phyloP scores from a whole-genome alignment of 2,329 filamentous ascomycete species.

The Iodosphaeria phyllophila region DNA sequence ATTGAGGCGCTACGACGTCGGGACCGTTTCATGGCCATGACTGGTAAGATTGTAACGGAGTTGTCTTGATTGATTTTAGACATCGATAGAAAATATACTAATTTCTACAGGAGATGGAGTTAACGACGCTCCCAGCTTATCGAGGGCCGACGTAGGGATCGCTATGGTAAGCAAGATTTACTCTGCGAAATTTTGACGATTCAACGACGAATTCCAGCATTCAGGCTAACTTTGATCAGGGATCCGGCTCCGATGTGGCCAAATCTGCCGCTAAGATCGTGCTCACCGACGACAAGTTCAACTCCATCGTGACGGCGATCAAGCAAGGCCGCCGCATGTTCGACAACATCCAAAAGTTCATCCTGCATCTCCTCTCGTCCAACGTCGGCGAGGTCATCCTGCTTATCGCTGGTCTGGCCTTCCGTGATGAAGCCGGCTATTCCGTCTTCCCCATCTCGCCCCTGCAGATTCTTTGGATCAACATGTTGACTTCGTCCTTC shows the following conservation, averaged over 20 bases:
- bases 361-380: conserved; percentile 59
- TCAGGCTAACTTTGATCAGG: too few relatives aligned
- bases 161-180: too few relatives aligned
- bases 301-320: conserved; percentile 67
- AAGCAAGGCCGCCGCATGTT: conserved; percentile 73
- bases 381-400: conserved; percentile 75
- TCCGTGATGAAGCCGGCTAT: conserved; percentile 51
- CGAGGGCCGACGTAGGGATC: conserved; percentile 69
- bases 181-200: too few relatives aligned
- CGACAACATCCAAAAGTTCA: conserved; percentile 79
- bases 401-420: conserved; percentile 62
- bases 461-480: conserved; percentile 83
- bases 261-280: conserved; percentile 72
- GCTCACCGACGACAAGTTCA: conserved; percentile 75
- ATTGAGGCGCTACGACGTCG: conserved; percentile 72
- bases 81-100: too few relatives aligned
- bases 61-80: too few relatives aligned
- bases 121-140: conserved; percentile 69
- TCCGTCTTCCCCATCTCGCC: conserved; percentile 78
- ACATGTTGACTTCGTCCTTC: conserved; percentile 77
- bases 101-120: conserved; percentile 82
- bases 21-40: conserved; percentile 66
- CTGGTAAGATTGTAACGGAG: too few relatives aligned
- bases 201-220: too few relatives aligned
- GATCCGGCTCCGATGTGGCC: conserved; percentile 70